These are phyloP conservation scores for Aspergillus baeticus DNA, from an alignment of 495 filamentous ascomycete species.

Conservation along the genomic window DNA sequence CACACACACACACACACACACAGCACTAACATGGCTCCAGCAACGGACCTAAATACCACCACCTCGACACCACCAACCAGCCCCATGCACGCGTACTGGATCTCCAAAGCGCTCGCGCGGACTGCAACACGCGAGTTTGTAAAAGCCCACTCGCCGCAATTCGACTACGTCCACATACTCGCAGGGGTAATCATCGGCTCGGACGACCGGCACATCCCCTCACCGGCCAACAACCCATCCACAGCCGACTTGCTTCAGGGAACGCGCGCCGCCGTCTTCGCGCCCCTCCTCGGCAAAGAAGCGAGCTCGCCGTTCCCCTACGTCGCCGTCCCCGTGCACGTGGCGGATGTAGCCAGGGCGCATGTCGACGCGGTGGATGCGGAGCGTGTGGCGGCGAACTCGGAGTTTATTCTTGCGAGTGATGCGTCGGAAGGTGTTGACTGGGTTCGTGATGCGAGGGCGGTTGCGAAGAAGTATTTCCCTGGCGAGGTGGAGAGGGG, in stretches of 20 bases:
- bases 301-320: constrained; percentile 20
- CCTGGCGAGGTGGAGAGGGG: constrained; percentile 38
- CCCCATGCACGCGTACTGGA: constrained; percentile 28
- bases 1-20: too few species aligned
- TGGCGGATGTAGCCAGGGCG: constrained; percentile 25
- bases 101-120: constrained; percentile 32
- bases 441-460: constrained; percentile 44
- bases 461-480: constrained; percentile 38
- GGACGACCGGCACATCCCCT: constrained; percentile 15
- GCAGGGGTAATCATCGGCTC: constrained; percentile 23
- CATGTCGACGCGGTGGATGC: constrained; percentile 25
- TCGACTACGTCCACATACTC: constrained; percentile 23
- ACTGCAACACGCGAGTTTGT: constrained; percentile 24
- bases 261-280: constrained; percentile 14
- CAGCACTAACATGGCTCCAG: too few species aligned
- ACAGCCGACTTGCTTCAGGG: constrained; percentile 17
- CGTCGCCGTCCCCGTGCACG: constrained; percentile 19
- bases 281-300: constrained; percentile 9
- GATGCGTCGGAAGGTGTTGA: constrained; percentile 20
- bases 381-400: constrained; percentile 18
- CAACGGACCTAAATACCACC: background rate
- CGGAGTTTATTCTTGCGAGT: too few species aligned
- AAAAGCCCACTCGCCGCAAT: constrained; percentile 14
- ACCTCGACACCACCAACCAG: constrained; percentile 2
- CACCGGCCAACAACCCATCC: background rate